Evolutionary conservation across 306 rosid genomes (phyloP), one percentile per base, ranked within the genome.

Genomic region (Citrullus amarus): DNA sequence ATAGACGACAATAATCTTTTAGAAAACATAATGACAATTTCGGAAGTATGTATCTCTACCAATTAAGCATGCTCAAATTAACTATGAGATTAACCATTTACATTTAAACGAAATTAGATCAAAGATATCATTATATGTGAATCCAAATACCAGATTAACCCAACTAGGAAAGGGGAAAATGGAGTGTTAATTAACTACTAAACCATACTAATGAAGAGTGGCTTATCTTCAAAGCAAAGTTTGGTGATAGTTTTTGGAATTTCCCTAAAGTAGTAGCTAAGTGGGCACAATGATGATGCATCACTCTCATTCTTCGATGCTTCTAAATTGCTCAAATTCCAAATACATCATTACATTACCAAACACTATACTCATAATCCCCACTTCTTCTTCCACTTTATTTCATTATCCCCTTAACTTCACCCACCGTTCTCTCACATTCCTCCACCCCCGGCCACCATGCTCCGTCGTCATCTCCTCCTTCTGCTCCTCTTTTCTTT

Each of bases 151-250:
- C 41, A 0, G 54, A 68, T 39, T 9, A 41, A 41, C 9, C 25
- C 72, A 66, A 38, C 44, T 16, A 15, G 3, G 8, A 38, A 68
- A 43, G 17, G 2, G 57, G 17, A 71, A 38, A 46, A 71, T 46
- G 4, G 36, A 44, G 76, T 46, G 10, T 83, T 77, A 72, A 20
- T 44, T 1, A 59, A 60, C 86, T 79, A 94, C 92, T 93, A 87
- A 66, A 81, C 75, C 69, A 39, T 39, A 55, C 11, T 18, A 55
- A 55, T 55, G 22, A 20, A 12, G 58, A 36, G 34, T 59, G 82
- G 62, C 97, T 86, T 94, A 36, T 75, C 98, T 91, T 94, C 92
- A 77, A 92, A 90, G 97, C 82, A 82, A 94, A 68, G 72, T 65
- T 65, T 65, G 72, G 28, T 65, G 72, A 65, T 34, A 59, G 6